phyloP scores from a whole-genome alignment of 257 asterid species.

The Scutellaria baicalensis region DNA sequence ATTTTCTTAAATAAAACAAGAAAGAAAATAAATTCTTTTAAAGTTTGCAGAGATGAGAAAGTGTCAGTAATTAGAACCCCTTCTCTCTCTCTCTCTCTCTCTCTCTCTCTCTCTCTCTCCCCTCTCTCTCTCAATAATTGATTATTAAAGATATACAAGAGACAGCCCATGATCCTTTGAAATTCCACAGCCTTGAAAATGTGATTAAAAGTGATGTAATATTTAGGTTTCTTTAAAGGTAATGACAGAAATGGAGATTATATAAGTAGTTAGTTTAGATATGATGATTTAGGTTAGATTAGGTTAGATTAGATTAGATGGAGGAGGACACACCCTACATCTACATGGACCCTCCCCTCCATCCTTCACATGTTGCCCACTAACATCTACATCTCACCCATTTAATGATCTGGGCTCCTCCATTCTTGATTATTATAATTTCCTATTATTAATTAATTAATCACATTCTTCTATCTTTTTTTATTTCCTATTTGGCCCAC shows the following conservation, averaged over 20 bases:
- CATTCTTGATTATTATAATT: slow-evolving; percentile 3
- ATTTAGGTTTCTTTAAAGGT: background rate
- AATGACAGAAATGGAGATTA: slow-evolving; percentile 5
- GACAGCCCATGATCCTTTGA: slow-evolving; percentile 42
- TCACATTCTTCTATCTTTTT: background rate
- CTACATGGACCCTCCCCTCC: slow-evolving; percentile 57
- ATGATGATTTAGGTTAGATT: background rate
- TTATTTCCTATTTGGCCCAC: slow-evolving; percentile 12
- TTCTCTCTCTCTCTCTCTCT: background rate
- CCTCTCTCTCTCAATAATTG: slow-evolving; percentile 31
- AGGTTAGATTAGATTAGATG: background rate
- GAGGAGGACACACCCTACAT: slow-evolving; percentile 10
- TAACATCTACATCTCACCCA: slow-evolving; percentile 55
- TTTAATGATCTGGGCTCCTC: slow-evolving; percentile 38
- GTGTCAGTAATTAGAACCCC: slow-evolving; percentile 30
- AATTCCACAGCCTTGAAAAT: background rate
- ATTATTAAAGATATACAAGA: slow-evolving; percentile 15
- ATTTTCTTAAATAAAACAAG: slow-evolving; percentile 7
- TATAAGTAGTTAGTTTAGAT: slow-evolving; percentile 12
- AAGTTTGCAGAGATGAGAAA: slow-evolving; percentile 2
- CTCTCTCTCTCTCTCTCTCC: background rate
- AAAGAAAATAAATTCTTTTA: background rate
- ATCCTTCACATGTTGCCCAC: slow-evolving; percentile 88
- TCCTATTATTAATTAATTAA: too few species aligned
- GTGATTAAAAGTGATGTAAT: background rate